phyloP scores from a whole-genome alignment of 2,329 filamentous ascomycete species.

The Cercospora sp. region DNA sequence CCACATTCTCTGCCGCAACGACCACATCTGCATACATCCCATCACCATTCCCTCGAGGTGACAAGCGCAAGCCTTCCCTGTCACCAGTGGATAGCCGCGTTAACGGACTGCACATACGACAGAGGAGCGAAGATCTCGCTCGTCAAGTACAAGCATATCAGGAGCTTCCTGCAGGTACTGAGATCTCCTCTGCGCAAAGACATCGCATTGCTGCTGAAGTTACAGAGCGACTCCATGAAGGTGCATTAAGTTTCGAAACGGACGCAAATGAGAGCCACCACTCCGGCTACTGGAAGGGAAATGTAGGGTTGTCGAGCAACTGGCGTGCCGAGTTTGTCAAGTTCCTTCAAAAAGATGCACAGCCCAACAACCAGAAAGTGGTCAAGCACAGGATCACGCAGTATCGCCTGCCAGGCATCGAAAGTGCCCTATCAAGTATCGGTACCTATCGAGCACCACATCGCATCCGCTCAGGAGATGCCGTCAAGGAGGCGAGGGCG shows the following conservation, averaged over 20 bases:
- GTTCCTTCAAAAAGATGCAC: neutral
- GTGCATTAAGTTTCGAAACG: neutral
- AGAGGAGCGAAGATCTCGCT: neutral
- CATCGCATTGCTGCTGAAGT: neutral
- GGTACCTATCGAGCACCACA: neutral
- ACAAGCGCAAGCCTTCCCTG: neutral
- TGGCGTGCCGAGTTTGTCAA: conserved; percentile 1
- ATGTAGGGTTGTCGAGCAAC: neutral
- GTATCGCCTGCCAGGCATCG: neutral
- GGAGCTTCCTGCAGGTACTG: neutral
- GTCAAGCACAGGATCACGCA: neutral
- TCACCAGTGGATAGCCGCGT: neutral
- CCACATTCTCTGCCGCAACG: neutral
- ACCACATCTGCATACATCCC: neutral
- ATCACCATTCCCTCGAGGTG: neutral
- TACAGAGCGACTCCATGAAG: neutral
- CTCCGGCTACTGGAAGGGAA: neutral
- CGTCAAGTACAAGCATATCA: neutral
- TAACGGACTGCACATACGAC: neutral
- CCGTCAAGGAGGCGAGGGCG: neutral
- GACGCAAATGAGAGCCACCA: neutral
- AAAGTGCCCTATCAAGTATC: conserved; percentile 10
- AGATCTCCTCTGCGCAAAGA: neutral
- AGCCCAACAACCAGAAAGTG: neutral
- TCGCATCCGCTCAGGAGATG: neutral